These are phyloP conservation scores for Helicosporidium sp. DNA, from an alignment of 139 green algal species.

Conservation along the genomic window DNA sequence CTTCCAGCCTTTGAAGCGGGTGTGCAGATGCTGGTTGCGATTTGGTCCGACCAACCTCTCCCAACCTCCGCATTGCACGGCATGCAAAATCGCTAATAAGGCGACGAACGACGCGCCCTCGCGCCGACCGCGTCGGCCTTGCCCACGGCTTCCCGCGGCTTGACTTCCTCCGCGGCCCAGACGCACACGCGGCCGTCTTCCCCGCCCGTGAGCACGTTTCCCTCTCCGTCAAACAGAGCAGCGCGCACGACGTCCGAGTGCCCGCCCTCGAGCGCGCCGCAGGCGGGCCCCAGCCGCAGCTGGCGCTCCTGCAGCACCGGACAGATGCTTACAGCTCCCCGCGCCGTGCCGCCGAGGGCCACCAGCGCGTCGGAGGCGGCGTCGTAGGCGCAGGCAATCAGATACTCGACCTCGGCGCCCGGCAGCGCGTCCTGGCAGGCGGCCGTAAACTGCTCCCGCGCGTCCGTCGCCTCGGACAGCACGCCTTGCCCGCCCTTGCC, in stretches of 20 bases:
- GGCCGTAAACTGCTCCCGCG: slow-evolving; percentile 14
- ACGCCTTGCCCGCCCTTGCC: slow-evolving; percentile 18
- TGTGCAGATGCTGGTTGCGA: no score
- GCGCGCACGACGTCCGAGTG: slow-evolving; percentile 38
- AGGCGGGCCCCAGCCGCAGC: slow-evolving; percentile 16
- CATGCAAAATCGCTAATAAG: no score
- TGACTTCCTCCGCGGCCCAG: no score
- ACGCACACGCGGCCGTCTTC: slow-evolving; percentile 37
- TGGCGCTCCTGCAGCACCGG: slow-evolving; percentile 16
- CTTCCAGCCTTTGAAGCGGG: no score
- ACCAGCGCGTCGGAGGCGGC: slow-evolving; percentile 18
- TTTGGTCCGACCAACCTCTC: no score
- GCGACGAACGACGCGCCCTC: no score
- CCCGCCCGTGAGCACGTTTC: slow-evolving; percentile 21
- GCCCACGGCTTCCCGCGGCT: no score
- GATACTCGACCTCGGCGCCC: slow-evolving; percentile 31
- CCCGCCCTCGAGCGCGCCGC: slow-evolving; percentile 23
- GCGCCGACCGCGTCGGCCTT: no score
- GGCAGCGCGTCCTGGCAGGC: neutral
- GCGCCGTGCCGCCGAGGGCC: slow-evolving; percentile 30
- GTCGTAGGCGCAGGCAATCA: slow-evolving; percentile 41
- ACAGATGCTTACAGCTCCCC: slow-evolving; percentile 31
- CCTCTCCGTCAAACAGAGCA: slow-evolving; percentile 25
- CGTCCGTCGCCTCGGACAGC: slow-evolving; percentile 28
- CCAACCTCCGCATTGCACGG: no score